Evolutionary conservation across 352 stramenopile genomes (phyloP).

Genomic region (Globisporangium uncinulatum): DNA sequence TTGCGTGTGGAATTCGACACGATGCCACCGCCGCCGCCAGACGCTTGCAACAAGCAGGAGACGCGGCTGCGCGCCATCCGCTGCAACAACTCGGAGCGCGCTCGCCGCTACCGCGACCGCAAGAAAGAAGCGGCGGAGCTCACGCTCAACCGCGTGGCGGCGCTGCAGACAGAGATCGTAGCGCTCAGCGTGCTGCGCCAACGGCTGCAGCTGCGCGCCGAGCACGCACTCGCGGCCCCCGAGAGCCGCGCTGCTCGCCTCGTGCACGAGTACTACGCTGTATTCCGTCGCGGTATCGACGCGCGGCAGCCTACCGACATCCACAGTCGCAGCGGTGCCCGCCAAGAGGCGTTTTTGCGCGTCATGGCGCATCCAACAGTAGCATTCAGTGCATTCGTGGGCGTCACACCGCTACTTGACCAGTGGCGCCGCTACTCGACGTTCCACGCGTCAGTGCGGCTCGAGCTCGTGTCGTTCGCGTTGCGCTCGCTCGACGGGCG

Average conservation of each 20-base stretch:
- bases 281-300: constrained; percentile 26
- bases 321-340: constrained; percentile 5
- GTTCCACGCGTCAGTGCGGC: constrained; percentile 25
- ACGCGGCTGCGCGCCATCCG: constrained; percentile 7
- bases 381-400: constrained; percentile 16
- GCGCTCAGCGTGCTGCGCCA: constrained; percentile 15
- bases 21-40: background rate
- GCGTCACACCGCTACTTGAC: constrained; percentile 17
- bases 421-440: constrained; percentile 23
- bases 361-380: constrained; percentile 20
- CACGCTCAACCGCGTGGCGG: constrained; percentile 3
- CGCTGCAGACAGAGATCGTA: constrained; percentile 20
- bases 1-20: too few species aligned
- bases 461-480: constrained; percentile 19
- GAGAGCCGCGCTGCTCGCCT: constrained; percentile 18
- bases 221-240: constrained; percentile 13
- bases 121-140: constrained; percentile 9
- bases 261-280: constrained; percentile 31
- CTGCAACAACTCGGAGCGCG: constrained; percentile 16
- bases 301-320: background rate
- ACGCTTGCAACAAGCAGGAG: constrained; percentile 1
- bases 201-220: constrained; percentile 10
- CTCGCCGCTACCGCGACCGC: constrained; percentile 11
- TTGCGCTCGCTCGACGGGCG: constrained; percentile 18
- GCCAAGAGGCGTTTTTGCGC: constrained; percentile 23